Evolutionary conservation across 352 stramenopile genomes (phyloP), one percentile per base, ranked within the genome.

Genomic region (Globisporangium orthogonon): DNA sequence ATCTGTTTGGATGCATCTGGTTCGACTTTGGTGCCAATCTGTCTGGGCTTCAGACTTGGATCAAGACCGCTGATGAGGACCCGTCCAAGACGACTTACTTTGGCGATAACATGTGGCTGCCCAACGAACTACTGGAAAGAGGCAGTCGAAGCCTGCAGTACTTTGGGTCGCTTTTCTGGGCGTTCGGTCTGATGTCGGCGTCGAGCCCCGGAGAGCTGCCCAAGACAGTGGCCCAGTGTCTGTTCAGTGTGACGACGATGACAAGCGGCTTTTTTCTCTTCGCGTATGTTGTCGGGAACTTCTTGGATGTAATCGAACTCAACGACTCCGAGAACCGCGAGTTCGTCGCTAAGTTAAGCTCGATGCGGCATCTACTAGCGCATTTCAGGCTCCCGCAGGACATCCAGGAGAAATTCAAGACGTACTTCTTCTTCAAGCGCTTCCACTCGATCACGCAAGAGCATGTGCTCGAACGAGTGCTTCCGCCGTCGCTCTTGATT

Each of bases 381-480:
- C 77, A 87, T 33, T 87, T 86, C 50, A 66, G 69, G 45, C 63
- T 87, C 17, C 71, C 75, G 1, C 29, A 51, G 18, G 59, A 63
- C 2, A 61, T 85, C 10, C 64, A 83, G 43, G 69, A 76, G 13
- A 83, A 83, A 31, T 80, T 87, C 45, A 79, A 86, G 44, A 76
- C 76, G 13, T 85, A 74, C 40, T 83, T 83, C 35, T 80, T 87
- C 54, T 87, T 86, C 63, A 79, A 83, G 40, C 71, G 73, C 2
- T 87, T 85, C 35, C 77, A 87, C 50, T 83, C 75, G 1, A 87
- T 87, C 47, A 85, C 77, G 1, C 71, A 87, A 52, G 75, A 87
- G 46, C 71, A 86, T 44, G 65, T 82, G 2, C 65, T 87, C 2
- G 74, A 81, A 33, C 67, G 71, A 9, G 74, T 79, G 0, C 45